Conservation (phyloP, 805 yeast genomes). For the Priceomyces medius region DNA sequence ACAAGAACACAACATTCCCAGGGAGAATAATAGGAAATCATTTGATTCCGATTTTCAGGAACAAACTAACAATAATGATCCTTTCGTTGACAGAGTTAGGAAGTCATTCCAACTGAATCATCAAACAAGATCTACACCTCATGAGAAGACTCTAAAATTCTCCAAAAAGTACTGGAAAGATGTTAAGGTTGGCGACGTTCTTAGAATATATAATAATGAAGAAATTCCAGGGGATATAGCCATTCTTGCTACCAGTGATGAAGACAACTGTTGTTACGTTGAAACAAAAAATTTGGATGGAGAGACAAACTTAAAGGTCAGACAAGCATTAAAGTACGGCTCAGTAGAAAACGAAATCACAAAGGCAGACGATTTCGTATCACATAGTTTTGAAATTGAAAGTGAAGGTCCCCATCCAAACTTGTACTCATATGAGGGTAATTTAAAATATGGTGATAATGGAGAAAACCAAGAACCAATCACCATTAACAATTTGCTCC, state of each 20-base stretch:
- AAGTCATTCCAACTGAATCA: conserved; percentile 19
- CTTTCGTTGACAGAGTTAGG: conserved; percentile 7
- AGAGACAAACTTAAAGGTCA: conserved; percentile 68
- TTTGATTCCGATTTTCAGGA: conserved; percentile 27
- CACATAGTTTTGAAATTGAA: conserved; percentile 63
- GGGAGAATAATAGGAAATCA: conserved; percentile 21
- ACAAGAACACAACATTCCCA: neutral
- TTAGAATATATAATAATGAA: conserved; percentile 66
- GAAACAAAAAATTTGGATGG: conserved; percentile 49
- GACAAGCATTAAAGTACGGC: conserved; percentile 68
- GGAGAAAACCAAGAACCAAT: conserved; percentile 55
- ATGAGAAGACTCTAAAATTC: conserved; percentile 27
- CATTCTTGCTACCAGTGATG: conserved; percentile 65
- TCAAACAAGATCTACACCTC: conserved; percentile 9
- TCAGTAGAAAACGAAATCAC: conserved; percentile 43
- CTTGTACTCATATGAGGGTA: conserved; percentile 74
- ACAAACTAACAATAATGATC: neutral
- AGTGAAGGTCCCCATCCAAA: conserved; percentile 84
- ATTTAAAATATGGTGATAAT: conserved; percentile 32
- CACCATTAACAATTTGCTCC: conserved; percentile 63
- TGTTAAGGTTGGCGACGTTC: conserved; percentile 70
- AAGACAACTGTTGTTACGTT: conserved; percentile 65
- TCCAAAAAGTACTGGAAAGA: conserved; percentile 59
- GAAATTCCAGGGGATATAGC: conserved; percentile 77
- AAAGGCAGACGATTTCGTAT: conserved; percentile 36